Conservation (phyloP, 495 filamentous ascomycete species). For the Hypoxylon subgilvum region DNA sequence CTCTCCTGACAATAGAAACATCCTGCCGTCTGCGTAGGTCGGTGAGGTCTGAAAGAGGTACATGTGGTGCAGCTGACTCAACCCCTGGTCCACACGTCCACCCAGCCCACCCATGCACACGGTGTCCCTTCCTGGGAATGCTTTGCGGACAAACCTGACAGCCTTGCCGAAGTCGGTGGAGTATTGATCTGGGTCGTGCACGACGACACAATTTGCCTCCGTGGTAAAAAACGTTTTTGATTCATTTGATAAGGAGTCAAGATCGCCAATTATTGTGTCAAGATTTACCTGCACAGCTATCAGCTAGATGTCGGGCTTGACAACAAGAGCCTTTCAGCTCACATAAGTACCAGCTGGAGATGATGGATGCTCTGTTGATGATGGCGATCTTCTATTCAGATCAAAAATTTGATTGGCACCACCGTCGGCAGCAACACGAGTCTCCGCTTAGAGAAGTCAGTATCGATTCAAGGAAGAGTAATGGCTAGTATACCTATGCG, state of each 20-base stretch:
- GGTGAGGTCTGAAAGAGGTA: conserved; percentile 62
- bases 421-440: conserved; percentile 83
- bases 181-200: conserved; percentile 76
- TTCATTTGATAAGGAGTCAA: conserved; percentile 75
- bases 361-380: neutral
- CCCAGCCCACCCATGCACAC: conserved; percentile 82
- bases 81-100: conserved; percentile 88
- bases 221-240: conserved; percentile 65
- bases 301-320: neutral
- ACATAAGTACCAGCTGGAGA: conserved; percentile 17
- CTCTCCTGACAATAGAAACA: conserved; percentile 78
- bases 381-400: conserved; percentile 38
- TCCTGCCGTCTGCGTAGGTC: conserved; percentile 50
- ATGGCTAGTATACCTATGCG: conserved; percentile 58
- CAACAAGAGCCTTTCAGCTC: neutral
- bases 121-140: conserved; percentile 51
- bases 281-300: conserved; percentile 58
- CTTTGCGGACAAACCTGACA: conserved; percentile 56
- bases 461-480: neutral
- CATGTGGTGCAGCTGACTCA: conserved; percentile 84
- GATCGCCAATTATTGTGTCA: conserved; percentile 78
- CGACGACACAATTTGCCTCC: conserved; percentile 56
- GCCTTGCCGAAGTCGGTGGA: conserved; percentile 76
- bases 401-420: conserved; percentile 84
- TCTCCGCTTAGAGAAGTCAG: conserved; percentile 54